Base-by-base conservation (phyloP, 2,329 filamentous ascomycete species). In the Colletotrichum abscissum region DNA sequence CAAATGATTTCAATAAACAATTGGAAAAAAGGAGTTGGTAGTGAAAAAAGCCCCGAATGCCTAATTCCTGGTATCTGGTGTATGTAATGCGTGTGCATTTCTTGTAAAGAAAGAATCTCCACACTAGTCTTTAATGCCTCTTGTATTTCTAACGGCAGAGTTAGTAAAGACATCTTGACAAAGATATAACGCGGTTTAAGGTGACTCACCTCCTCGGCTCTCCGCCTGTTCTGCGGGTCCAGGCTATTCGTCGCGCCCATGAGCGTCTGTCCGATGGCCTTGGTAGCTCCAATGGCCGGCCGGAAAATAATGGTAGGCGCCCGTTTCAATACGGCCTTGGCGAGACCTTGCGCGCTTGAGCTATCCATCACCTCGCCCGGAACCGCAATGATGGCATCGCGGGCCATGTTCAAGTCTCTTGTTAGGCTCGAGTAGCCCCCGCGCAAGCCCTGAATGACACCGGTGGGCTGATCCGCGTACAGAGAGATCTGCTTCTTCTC, bases 271-370 rank as follows among this genome's bases (percentile, higher is more conserved):
- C 95, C 94, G 63, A 98, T 92, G 0, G 93, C 96, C 82, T 96
- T 96, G 46, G 93, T 95, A 8, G 95, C 94, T 0, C 96, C 97
- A 78, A 98, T 95, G 4, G 95, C 94, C 8, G 97, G 97, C 68
- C 95, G 88, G 77, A 99, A 90, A 64, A 99, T 93, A 24, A 98
- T 94, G 0, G 95, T 98, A n/a, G 97, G 97, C 35, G 95, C 95
- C 77, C 94, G 91, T 81, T 90, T 92, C 74, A 92, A 88, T 22
- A 99, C 91, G 1, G 93, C 95, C 78, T 87, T 91, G 16, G 95
- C 94, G 1, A 94, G 95, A 2, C 94, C 95, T 55, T 92, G 90
- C 1, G 96, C 95, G 72, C 91, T 95, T 26, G 91, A 90, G 78
- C 93, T 95, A 78, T 98, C 95, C 87, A 97, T 92, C 1, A 97